Evolutionary conservation across 1,139 yeast species (phyloP), one percentile per base, ranked within the genome.

Genomic region (Geotrichum fermentans): DNA sequence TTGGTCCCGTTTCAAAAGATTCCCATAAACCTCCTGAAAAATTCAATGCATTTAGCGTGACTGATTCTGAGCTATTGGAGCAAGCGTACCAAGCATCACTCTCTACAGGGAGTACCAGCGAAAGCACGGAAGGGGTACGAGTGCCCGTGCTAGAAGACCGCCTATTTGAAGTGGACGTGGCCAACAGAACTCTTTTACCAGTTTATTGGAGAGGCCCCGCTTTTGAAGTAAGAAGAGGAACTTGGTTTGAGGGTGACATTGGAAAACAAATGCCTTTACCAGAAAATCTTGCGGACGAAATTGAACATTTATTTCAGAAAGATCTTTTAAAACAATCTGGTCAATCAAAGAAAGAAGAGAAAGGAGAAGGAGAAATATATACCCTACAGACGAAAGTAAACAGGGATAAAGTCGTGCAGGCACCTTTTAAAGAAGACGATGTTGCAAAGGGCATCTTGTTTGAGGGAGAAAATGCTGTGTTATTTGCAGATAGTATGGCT

Each of bases 131-230:
- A 6, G 10, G 8, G 28, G 28, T 10, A 2, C 43, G 40, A 24
- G 72, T 84, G 2, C 76, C 78, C 1, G 97, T 90, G 2, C 83
- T 83, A 59, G 96, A 88, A 58, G 98, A 90, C 59, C 77, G 78
- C 29, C 68, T 90, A 37, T 86, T 84, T 58, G 78, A 81, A 58
- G 96, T 89, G 1, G 79, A 87, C 59, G 56, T 90, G 26, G 56
- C 63, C 1, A 64, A 68, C 6, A 73, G 80, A 63, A 74, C 74
- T 47, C 65, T 90, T 57, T 57, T 69, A 1, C 95, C 97, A 0
- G 76, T 83, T 0, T 90, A 82, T 63, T 90, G 97, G 97, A 82
- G 80, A 2, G 97, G 97, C 0, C 95, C 97, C 0, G 69, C 73
- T 0, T 92, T 81, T 61, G 92, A 85, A 55, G 86, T 90, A 1